phyloP scores from a whole-genome alignment of 306 rosid genomes.

The Sophora flavescens region DNA sequence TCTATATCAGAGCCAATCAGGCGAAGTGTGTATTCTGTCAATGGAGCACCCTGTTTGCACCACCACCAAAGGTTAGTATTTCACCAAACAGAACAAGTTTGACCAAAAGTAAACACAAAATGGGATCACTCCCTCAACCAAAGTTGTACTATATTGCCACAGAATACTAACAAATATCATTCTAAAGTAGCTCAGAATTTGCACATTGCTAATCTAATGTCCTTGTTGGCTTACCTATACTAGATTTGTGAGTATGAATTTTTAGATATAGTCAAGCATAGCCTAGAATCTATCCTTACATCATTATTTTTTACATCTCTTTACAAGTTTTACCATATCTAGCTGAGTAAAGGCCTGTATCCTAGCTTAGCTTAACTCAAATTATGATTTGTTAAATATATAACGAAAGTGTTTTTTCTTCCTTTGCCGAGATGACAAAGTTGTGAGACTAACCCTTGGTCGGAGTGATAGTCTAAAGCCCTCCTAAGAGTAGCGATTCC shows the following conservation, averaged over 20 bases:
- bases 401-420: too few relatives aligned
- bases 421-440: too few relatives aligned
- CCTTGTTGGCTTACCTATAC: constrained; percentile 4
- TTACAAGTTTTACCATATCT: neutral
- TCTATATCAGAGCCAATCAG: constrained; percentile 95
- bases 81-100: constrained; percentile 27
- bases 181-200: neutral
- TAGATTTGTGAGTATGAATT: neutral
- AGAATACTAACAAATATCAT: neutral
- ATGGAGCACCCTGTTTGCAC: constrained; percentile 77
- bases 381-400: too few relatives aligned
- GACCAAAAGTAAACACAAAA: constrained; percentile 1
- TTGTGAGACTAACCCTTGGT: too few relatives aligned
- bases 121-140: neutral
- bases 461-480: too few relatives aligned
- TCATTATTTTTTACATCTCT: neutral
- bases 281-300: neutral
- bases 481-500: too few relatives aligned
- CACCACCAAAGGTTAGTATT: constrained; percentile 37
- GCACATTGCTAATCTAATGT: neutral
- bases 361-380: neutral
- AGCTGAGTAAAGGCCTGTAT: constrained; percentile 1
- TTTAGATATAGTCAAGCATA: neutral
- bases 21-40: constrained; percentile 90
- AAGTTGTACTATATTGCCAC: neutral